Base-by-base conservation (phyloP, 352 stramenopile species). In the Thalassiosira mediterranea region DNA sequence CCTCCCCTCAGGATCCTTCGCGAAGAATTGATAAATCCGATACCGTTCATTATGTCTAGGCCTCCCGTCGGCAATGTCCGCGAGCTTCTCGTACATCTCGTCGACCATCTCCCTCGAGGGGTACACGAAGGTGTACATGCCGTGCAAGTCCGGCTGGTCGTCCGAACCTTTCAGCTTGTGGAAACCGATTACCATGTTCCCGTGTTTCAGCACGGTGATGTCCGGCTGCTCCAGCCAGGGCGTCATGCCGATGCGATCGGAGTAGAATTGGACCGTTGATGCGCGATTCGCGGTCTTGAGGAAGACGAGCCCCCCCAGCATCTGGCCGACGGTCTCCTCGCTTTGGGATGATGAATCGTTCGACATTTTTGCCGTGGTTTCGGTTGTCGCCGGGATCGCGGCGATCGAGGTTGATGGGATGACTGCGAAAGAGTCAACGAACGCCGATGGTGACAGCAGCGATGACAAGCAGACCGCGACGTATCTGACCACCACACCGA, bases 121-220 rank as follows among this genome's bases (percentile, higher is more conserved):
- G 31, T 77, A 81, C 29, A 77, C 72, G 53, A 81, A 81, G 4
- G 72, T 81, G 23, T 70, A 73, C 72, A 81, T 81, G 1, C 72
- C 72, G 37, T 63, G 53, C 40, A 77, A 68, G 58, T 77, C 72
- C 38, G 66, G 49, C 40, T 53, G 26, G 32, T 54, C 34, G 21
- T 53, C 26, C 26, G 17, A 23, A 34, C 56, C 17, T 37, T 29
- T 29, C 49, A 32, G 54, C 57, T 81, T 63, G 58, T 81, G 65
- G 52, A 72, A 81, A 26, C 72, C 67, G 8, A 81, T 28, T 37
- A 81, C 28, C 58, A 77, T 62, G 34, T 81, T 81, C 32, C 72
- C 72, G 57, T 77, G 59, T 40, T 52, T 26, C 29, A 81, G 25
- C 32, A 81, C 67, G 11, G 38, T 77, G 66, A 81, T 77, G 25